Base-by-base conservation (phyloP, 1,284 basidiomycete genomes). In the Cystobasidium sp. region DNA sequence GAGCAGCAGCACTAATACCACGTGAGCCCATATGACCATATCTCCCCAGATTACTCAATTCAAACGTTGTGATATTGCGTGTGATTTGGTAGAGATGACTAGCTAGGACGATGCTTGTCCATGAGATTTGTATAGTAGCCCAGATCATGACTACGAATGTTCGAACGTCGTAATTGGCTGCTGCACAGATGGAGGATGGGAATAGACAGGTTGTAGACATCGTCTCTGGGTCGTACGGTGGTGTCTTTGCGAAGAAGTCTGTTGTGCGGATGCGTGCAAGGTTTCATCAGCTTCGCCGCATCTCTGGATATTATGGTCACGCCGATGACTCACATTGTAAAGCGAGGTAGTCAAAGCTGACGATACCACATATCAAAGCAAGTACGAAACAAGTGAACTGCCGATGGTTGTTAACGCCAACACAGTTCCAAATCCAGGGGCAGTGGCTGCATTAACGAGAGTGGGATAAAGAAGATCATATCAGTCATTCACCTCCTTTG, bases 391-490 rank as follows among this genome's bases (percentile, higher is more conserved):
- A 82, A 43, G 98, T 84, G 84, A 99, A 99, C 80, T 96, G 91
- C 14, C 95, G 90, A 80, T 99, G 96, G 80, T 99, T 99, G 77
- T 92, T 90, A 64, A 88, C 86, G n/a, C 97, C 97, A 70, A 99
- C 92, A 93, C 96, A 98, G 83, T 98, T 98, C 91, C 94, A 97
- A n/a, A 98, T 90, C 96, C 96, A 99, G 8, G 97, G 97, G 80
- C 68, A 75, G 44, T 72, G 75, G 43, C 68, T 72, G 51, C 18
- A 39, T 31, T 5, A 5, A 31, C 31, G 31, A 31, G 12, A 47
- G 41, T 51, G n/a, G 55, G 39, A 18, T 59, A 22, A 49, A 41
- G 41, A 10, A 18, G 24, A 12, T 37, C 10, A 12, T 6, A 2
- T 10, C 3, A 37, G n/a, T 58, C 55, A 8, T 68, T 18, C 18